Evolutionary conservation across 176 grass and related monocot species (phyloP), one percentile per base, ranked within the genome.

Genomic region (Juncus effusus): DNA sequence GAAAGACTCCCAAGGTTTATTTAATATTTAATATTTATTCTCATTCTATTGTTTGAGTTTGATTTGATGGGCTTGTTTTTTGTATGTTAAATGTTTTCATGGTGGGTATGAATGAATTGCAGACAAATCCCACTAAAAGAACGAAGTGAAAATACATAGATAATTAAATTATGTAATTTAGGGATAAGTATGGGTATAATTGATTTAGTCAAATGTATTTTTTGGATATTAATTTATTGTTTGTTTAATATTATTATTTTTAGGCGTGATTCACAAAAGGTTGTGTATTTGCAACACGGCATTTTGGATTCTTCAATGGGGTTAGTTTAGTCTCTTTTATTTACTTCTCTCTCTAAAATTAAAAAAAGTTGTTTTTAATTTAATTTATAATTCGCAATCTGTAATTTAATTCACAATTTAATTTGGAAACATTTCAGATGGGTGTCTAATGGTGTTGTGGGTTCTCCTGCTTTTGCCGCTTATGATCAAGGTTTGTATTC

Each of bases 281-380:
- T 91, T 67, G 93, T 91, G 41, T 71, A 88, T 60, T 71, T 96
- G 28, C 93, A 96, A 68, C 93, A 96, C 86, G 93, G 93, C 57
- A 88, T 96, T 81, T 19, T 96, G 77, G 93, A 96, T 69, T 91
- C 93, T 1, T 96, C 93, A 56, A 96, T 96, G 93, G 93, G 93
- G 93, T 96, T 67, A 91, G 85, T 88, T 50, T 9, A 36, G 39
- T 71, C 44, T 58, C 40, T 5, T 72, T 59, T 39, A 28, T 28
- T 28, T 28, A 28, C 19, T 28, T 28, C 19, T 28, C 19, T 28
- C 19, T 28, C 0, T 47, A 47, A 47, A 47, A 47, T 6, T 5
- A 47, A 47, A 47, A 47, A 47, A 47, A 47, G 44, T 47, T 47
- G 44, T 47, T 6, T 47, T 47, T 47, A 47, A 47, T 47, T 28